These are phyloP conservation scores for Penicillium maclennaniae DNA, from an alignment of 495 filamentous ascomycete genomes.

Conservation along the genomic window DNA sequence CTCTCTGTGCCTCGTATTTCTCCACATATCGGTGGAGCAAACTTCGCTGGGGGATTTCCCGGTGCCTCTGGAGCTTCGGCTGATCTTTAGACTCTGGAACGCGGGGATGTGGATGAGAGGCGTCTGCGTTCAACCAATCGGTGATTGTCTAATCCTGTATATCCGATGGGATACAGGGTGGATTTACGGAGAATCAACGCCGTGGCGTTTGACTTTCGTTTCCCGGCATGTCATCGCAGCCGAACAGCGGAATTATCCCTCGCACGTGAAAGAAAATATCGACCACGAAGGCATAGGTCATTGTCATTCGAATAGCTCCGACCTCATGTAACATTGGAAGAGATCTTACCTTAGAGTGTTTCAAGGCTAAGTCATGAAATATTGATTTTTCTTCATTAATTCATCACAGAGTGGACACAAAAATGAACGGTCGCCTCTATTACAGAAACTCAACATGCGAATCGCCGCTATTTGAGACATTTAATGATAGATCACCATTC, in stretches of 20 bases:
- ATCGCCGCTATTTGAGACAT: no score
- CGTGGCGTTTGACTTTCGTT: neutral
- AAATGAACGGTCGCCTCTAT: no score
- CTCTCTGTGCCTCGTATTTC: constrained; percentile 1
- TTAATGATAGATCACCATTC: neutral
- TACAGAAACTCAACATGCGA: no score
- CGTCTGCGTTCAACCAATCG: neutral
- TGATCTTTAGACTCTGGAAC: neutral
- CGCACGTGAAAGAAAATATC: neutral
- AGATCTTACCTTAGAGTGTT: no score
- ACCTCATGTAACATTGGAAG: neutral
- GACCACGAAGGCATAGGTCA: neutral
- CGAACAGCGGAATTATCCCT: constrained; percentile 2
- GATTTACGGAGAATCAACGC: neutral
- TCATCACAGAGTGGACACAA: neutral
- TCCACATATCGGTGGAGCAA: constrained; percentile 18
- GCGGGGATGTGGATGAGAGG: neutral
- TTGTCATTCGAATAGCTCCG: no score
- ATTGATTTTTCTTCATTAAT: no score
- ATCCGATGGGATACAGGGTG: no score
- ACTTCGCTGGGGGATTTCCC: constrained; percentile 24
- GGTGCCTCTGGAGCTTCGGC: neutral
- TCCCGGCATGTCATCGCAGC: neutral
- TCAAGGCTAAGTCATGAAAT: no score
- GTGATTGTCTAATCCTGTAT: neutral